Evolutionary conservation across 768 basidiomycete species (phyloP), one percentile per base, ranked within the genome.

Genomic region (Phaeolepiota aurea): DNA sequence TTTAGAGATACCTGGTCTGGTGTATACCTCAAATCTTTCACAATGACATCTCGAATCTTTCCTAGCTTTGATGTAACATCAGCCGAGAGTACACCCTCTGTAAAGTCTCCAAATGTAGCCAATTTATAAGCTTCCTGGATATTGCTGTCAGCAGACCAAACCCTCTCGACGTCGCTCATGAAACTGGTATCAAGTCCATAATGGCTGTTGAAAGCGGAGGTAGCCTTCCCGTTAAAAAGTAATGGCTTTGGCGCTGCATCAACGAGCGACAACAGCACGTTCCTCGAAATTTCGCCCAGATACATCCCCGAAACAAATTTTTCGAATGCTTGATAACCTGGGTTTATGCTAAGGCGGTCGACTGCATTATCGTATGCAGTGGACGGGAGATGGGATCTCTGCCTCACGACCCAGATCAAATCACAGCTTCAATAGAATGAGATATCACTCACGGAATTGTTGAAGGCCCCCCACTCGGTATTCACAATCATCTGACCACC

Each of bases 251-350:
- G 86, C 12, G 76, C 63, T 3, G 83, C 80, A 49, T 90, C 88
- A 48, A 94, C 68, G 47, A 97, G 66, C 37, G 88, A 75, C 20
- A 91, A 70, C 39, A 97, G 70, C 51, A 94, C 66, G 54, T 87
- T 87, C 28, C 96, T 83, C 18, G 83, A 75, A 46, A 98, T 77
- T 63, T 99, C 96, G 42, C 96, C 96, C 30, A 98, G 77, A 60
- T 99, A 99, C 94, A 99, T 97, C 42, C 96, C 96, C 1, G 91
- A 96, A 50, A 99, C 86, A 65, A 96, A 90, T 68, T 98, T 99
- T 63, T 99, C 96, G 56, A 91, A 98, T 2, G 87, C 87, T 58
- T 98, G 96, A 57, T 76, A 84, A 23, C 75, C 70, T 19, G 93
- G 92, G 54, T 99, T 99, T 63, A 98, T 97, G 43, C 85, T 89